These are phyloP conservation scores for Pythium insidiosum DNA, from an alignment of 352 stramenopile genomes.

Conservation along the genomic window DNA sequence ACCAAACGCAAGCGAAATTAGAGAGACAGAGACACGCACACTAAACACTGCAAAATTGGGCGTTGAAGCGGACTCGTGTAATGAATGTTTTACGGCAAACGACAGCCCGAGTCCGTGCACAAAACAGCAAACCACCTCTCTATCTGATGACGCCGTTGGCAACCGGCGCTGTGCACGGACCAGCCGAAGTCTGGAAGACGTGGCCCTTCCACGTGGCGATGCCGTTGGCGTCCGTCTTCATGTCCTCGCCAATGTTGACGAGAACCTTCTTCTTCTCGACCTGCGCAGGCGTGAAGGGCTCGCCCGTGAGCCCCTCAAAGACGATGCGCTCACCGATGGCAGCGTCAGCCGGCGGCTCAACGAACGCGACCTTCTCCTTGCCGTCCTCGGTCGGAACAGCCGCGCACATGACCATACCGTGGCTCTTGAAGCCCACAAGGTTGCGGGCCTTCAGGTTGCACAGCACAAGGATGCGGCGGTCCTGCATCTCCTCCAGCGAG, in stretches of 20 bases:
- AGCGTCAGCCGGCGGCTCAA: conserved; percentile 71
- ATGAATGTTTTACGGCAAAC: too few relatives aligned
- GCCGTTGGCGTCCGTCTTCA: conserved; percentile 71
- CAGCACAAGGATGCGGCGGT: conserved; percentile 76
- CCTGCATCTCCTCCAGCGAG: conserved; percentile 83
- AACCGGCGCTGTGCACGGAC: conserved; percentile 64
- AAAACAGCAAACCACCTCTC: conserved; percentile 4
- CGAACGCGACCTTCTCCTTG: conserved; percentile 79
- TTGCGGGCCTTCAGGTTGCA: conserved; percentile 90
- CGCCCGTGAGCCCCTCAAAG: conserved; percentile 57
- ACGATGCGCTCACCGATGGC: conserved; percentile 68
- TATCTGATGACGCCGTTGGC: conserved; percentile 76
- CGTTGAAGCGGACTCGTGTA: too few relatives aligned
- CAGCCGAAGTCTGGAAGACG: conserved; percentile 63
- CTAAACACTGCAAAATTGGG: too few relatives aligned
- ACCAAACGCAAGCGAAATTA: conserved; percentile 21
- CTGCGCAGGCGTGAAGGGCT: conserved; percentile 73
- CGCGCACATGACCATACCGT: conserved; percentile 90
- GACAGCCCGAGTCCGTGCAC: too few relatives aligned
- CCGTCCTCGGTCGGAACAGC: conserved; percentile 51
- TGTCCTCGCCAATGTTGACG: conserved; percentile 62
- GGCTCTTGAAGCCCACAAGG: conserved; percentile 86
- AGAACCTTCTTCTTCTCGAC: conserved; percentile 89
- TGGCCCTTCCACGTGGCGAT: conserved; percentile 83
- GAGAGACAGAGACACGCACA: too few relatives aligned